Evolutionary conservation across 805 yeast species (phyloP), one percentile per base, ranked within the genome.

Genomic region (Starmerella sirachaensis): DNA sequence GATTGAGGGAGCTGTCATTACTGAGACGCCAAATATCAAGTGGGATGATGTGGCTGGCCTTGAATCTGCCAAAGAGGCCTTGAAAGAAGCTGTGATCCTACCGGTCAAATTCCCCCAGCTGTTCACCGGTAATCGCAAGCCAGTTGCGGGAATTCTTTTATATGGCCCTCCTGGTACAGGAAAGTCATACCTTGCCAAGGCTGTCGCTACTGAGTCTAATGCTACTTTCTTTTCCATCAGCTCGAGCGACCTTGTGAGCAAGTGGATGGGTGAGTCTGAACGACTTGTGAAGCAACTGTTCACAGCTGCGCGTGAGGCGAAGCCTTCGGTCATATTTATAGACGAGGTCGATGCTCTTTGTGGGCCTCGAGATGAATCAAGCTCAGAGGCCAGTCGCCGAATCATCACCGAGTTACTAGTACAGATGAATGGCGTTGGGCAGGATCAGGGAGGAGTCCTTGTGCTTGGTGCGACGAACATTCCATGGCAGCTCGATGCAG

Each of bases 261-360:
- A 91, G 60, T 91, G 98, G 98, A 88, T 88, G 96, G 98, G 98
- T 52, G 98, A 91, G 59, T 78, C 93, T 18, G 98, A 91, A 60
- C 75, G 97, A 60, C 71, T 91, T 40, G 97, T 91, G 19, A 91
- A 88, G 59, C 96, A 91, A 56, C 68, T 91, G 46, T 91, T 91
- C 61, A 72, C 78, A 23, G 83, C 88, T 94, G 98, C 98, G 5
- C 70, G 98, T 48, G 98, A 91, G 58, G 81, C 78, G 55, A 86
- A 83, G 55, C 98, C 98, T 1, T 76, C 94, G 0, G 93, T 91
- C 49, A 91, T 91, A 35, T 91, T 91, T 59, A 91, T 91, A 38
- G 98, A 91, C 63, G 98, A 91, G 60, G 96, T 91, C 24, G 98
- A 91, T 61, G 97, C 98, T 0, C 65, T 91, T 39, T 86, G 97